Conservation (phyloP, 2,329 filamentous ascomycete genomes). For the Aureobasidium lini region DNA sequence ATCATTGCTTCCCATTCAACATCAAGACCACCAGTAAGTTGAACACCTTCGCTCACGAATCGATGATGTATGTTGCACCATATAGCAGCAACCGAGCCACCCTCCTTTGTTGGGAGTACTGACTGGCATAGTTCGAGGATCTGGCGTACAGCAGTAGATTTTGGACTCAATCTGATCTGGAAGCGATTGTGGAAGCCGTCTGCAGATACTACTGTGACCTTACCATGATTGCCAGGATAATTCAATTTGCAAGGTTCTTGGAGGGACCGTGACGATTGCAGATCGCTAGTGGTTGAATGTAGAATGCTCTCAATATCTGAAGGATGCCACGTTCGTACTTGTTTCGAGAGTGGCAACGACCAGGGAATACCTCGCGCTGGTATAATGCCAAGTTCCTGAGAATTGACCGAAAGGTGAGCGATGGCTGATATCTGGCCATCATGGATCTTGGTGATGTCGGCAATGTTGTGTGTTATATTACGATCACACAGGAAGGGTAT, state of each 20-base stretch:
- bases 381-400: conserved; percentile 1
- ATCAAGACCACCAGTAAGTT: neutral
- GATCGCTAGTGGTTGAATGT: neutral
- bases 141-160: conserved; percentile 17
- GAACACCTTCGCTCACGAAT: neutral
- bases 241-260: neutral
- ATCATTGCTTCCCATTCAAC: conserved; percentile 15
- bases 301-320: conserved; percentile 5
- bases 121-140: conserved; percentile 23
- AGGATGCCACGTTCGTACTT: neutral
- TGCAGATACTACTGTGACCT: conserved; percentile 21
- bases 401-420: neutral
- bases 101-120: conserved; percentile 22
- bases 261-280: neutral
- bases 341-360: neutral
- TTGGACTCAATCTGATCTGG: conserved; percentile 22
- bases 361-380: conserved; percentile 11
- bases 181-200: conserved; percentile 24
- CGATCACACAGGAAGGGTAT: conserved; percentile 8
- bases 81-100: conserved; percentile 18
- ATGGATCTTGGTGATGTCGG: conserved; percentile 8
- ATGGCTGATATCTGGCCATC: conserved; percentile 3
- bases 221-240: conserved; percentile 12
- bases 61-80: conserved; percentile 23
- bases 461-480: conserved; percentile 3